phyloP scores from a whole-genome alignment of 2,329 filamentous ascomycete genomes.

The Alternaria sp. region DNA sequence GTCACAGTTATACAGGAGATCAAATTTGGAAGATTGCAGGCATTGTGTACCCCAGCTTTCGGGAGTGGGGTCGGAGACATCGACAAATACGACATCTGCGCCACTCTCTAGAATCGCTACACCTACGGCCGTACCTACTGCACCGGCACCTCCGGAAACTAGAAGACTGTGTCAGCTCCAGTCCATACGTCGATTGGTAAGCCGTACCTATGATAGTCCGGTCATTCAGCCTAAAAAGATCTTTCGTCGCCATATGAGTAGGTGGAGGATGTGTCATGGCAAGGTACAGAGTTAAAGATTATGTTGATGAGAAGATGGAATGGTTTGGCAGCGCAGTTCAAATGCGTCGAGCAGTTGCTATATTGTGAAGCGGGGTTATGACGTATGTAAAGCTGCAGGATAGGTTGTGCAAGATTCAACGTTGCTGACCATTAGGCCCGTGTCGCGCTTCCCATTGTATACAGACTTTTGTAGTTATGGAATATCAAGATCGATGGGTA shows the following conservation, averaged over 20 bases:
- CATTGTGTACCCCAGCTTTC: slow-evolving; percentile 17
- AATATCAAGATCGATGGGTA: not conserved
- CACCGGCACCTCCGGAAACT: slow-evolving; percentile 40
- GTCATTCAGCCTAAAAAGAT: slow-evolving; percentile 32
- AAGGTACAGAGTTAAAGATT: not conserved
- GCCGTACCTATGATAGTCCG: slow-evolving; percentile 29
- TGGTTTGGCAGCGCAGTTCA: not conserved
- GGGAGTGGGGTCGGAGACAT: slow-evolving; percentile 9
- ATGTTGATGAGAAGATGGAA: not conserved
- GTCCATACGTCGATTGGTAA: not conserved
- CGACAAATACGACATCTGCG: slow-evolving; percentile 33
- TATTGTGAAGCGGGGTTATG: not conserved
- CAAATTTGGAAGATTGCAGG: not conserved
- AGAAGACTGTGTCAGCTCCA: not conserved
- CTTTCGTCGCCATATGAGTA: slow-evolving; percentile 20
- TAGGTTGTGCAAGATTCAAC: not conserved
- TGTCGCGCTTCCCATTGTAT: not conserved
- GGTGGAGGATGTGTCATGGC: slow-evolving; percentile 27
- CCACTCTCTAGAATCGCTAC: slow-evolving; percentile 35
- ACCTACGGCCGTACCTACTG: slow-evolving; percentile 30
- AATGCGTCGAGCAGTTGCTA: not conserved
- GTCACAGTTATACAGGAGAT: not conserved
- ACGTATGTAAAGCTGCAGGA: not conserved
- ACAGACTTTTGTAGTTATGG: not conserved
- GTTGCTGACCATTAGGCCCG: not conserved